Conservation (phyloP, 768 basidiomycete genomes). For the Flagelloscypha sp. region DNA sequence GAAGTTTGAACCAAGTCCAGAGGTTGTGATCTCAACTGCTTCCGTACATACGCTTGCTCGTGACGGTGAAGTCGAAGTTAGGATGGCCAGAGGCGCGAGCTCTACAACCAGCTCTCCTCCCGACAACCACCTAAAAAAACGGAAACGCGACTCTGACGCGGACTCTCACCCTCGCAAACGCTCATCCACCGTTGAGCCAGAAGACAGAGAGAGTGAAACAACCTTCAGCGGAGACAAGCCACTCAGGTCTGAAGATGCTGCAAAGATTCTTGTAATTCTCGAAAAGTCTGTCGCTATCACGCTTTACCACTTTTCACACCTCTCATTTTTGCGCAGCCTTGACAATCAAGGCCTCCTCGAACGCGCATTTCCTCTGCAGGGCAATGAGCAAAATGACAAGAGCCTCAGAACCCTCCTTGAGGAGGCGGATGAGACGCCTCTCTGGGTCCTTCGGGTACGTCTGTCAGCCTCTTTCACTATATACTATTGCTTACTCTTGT, state of each 20-base stretch:
- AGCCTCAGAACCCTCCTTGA: slow-evolving; percentile 52
- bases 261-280: slow-evolving; percentile 47
- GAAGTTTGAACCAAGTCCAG: no score
- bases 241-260: slow-evolving; percentile 34
- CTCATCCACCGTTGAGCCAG: no score
- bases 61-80: no score
- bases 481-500: slow-evolving; percentile 8
- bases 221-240: slow-evolving; percentile 45
- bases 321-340: slow-evolving; percentile 30
- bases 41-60: no score
- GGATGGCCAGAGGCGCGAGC: no score
- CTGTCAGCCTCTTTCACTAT: slow-evolving; percentile 9
- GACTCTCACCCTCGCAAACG: no score
- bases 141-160: no score
- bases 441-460: slow-evolving; percentile 50
- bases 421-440: slow-evolving; percentile 43
- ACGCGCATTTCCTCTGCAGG: slow-evolving; percentile 69
- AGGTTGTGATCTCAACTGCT: no score
- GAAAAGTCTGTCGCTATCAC: slow-evolving; percentile 31
- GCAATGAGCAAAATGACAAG: no score
- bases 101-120: no score
- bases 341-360: slow-evolving; percentile 74
- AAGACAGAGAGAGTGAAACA: no score
- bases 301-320: slow-evolving; percentile 1
- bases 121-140: no score